Conservation (phyloP, 1,139 yeast species). For the Pichia norvegensis region DNA sequence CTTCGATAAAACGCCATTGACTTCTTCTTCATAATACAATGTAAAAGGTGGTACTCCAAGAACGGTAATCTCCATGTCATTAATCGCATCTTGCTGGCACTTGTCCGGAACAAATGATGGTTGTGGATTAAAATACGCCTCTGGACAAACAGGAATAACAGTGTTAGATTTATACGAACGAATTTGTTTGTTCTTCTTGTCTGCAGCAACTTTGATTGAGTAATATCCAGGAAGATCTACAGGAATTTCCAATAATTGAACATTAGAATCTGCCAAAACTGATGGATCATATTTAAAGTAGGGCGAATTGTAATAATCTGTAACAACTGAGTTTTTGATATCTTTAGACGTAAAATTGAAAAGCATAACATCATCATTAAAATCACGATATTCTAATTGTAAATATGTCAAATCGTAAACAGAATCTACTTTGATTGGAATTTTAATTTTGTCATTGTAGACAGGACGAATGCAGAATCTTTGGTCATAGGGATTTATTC, state of each 20-base stretch:
- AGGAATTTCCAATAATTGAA: slow-evolving; percentile 50
- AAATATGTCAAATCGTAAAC: slow-evolving; percentile 63
- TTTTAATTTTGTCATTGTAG: slow-evolving; percentile 29
- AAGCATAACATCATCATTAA: slow-evolving; percentile 42
- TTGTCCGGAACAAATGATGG: slow-evolving; percentile 32
- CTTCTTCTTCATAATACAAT: slow-evolving; percentile 49
- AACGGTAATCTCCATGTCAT: slow-evolving; percentile 37
- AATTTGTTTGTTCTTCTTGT: slow-evolving; percentile 55
- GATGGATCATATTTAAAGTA: slow-evolving; percentile 28
- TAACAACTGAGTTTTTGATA: slow-evolving; percentile 37
- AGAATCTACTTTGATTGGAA: slow-evolving; percentile 79
- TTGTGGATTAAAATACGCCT: slow-evolving; percentile 40
- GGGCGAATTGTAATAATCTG: slow-evolving; percentile 31
- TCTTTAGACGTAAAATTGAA: slow-evolving; percentile 53
- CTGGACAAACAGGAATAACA: slow-evolving; percentile 71
- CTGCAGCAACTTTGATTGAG: slow-evolving; percentile 56
- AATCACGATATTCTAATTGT: slow-evolving; percentile 56
- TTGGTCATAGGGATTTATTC: slow-evolving; percentile 66
- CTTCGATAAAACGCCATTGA: slow-evolving; percentile 34
- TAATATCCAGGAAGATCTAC: slow-evolving; percentile 66
- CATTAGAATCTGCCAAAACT: slow-evolving; percentile 32
- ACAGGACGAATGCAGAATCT: slow-evolving; percentile 53
- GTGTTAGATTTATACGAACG: slow-evolving; percentile 59
- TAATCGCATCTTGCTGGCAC: slow-evolving; percentile 58
- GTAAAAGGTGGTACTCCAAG: slow-evolving; percentile 73